Percentiles rank a stretch among this genome's conserved stretches.
Evolutionary conservation across 2,329 filamentous ascomycete genomes (phyloP).

Genomic region (Sporothrix protearum): DNA sequence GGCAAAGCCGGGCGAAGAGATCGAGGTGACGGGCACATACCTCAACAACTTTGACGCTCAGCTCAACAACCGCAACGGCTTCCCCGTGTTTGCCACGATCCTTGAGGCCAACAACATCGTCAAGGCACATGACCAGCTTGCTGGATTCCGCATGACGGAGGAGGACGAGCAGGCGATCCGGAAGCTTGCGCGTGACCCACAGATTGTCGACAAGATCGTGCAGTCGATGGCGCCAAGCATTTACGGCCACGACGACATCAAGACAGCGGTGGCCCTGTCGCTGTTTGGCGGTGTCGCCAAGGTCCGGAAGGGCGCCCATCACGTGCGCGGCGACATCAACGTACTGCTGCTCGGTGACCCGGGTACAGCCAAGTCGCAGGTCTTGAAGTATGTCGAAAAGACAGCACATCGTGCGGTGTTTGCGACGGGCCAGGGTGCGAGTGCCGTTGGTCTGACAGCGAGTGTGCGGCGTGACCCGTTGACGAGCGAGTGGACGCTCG

Average conservation of each 20-base stretch:
- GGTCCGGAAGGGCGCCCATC: constrained; percentile 79
- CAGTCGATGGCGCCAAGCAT: constrained; percentile 94
- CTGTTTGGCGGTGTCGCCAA: constrained; percentile 95
- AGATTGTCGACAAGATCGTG: constrained; percentile 89
- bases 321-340: constrained; percentile 96
- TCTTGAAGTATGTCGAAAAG: constrained; percentile 96
- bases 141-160: constrained; percentile 91
- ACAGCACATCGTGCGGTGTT: constrained; percentile 96
- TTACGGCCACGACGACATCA: constrained; percentile 94
- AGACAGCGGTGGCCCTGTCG: constrained; percentile 90
- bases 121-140: constrained; percentile 95
- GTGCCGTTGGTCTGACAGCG: constrained; percentile 93
- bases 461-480: constrained; percentile 92
- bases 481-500: constrained; percentile 95
- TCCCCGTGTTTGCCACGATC: constrained; percentile 96
- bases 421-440: constrained; percentile 94
- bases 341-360: constrained; percentile 93
- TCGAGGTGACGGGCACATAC: constrained; percentile 95
- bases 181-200: constrained; percentile 79
- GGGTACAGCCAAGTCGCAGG: constrained; percentile 95
- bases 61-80: constrained; percentile 97
- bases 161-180: constrained; percentile 92
- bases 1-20: constrained; percentile 95
- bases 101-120: constrained; percentile 96
- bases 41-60: constrained; percentile 98